phyloP scores from a whole-genome alignment of 2,329 filamentous ascomycete species.

The Cladosporium cucumerinum region DNA sequence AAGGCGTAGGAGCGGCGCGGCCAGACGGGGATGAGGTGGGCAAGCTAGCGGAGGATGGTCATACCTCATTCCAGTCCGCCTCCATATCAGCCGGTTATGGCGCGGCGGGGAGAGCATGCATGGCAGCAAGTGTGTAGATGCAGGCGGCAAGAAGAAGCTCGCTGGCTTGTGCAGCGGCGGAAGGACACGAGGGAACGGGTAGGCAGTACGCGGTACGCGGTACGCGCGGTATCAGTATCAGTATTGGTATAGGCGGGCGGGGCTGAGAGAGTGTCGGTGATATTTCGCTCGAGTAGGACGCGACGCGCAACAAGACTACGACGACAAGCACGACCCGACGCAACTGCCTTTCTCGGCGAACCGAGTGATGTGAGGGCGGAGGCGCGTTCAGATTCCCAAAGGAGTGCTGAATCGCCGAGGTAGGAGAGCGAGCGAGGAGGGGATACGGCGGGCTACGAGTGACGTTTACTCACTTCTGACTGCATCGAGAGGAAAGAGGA shows the following conservation, averaged over 20 bases:
- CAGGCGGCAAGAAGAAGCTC: neutral
- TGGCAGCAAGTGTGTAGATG: neutral
- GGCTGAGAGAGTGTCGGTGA: neutral
- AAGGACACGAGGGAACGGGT: neutral
- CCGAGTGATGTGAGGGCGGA: neutral
- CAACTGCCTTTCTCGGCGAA: neutral
- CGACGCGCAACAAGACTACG: neutral
- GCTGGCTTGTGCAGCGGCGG: neutral
- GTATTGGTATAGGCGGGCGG: neutral
- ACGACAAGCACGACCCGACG: neutral
- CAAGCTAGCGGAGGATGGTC: conserved; percentile 2
- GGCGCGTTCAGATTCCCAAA: neutral
- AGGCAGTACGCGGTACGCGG: neutral
- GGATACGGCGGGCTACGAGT: neutral
- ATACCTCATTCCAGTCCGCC: conserved; percentile 52
- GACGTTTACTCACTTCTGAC: neutral
- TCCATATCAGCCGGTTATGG: conserved; percentile 41
- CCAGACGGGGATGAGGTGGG: neutral
- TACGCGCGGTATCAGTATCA: too few species aligned
- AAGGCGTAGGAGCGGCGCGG: neutral
- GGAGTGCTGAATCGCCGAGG: neutral
- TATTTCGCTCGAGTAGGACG: neutral
- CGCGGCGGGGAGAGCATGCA: conserved; percentile 5
- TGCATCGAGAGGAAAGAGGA: neutral
- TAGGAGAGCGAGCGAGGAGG: too few species aligned